Conservation (phyloP, 768 basidiomycete genomes). For the Solioccasus polychromus region DNA sequence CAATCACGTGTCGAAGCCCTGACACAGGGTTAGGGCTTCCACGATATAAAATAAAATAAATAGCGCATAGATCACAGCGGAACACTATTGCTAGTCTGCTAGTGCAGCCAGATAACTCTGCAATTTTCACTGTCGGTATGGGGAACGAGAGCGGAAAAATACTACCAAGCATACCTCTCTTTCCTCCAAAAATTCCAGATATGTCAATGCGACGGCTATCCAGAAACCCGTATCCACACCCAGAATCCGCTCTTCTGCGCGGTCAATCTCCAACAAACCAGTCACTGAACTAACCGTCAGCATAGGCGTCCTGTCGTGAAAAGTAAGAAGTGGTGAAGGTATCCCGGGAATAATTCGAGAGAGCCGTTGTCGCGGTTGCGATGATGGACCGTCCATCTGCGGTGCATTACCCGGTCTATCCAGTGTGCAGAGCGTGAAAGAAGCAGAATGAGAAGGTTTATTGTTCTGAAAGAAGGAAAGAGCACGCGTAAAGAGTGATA, state of each 20-base stretch:
- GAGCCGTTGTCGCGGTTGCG: conserved; percentile 20
- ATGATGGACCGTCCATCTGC: conserved; percentile 19
- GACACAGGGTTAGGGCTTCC: conserved; percentile 11
- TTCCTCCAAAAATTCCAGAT: conserved; percentile 74
- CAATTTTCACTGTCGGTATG: conserved; percentile 6
- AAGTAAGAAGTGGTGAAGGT: conserved; percentile 54
- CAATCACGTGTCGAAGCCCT: conserved; percentile 20
- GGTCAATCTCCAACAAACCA: conserved; percentile 64
- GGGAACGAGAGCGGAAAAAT: not conserved
- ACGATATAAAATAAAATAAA: not conserved
- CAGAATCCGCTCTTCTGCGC: conserved; percentile 49
- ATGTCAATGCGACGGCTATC: conserved; percentile 71
- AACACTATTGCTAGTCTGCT: conserved; percentile 34
- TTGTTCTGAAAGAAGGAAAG: conserved; percentile 46
- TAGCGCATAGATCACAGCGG: conserved; percentile 10
- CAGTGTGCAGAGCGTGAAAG: conserved; percentile 49
- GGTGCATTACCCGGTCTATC: conserved; percentile 16
- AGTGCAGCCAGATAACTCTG: conserved; percentile 59
- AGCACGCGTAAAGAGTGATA: conserved; percentile 50
- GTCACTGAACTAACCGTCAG: conserved; percentile 55
- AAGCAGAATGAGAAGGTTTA: conserved; percentile 56
- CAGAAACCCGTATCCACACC: conserved; percentile 79
- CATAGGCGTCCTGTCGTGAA: conserved; percentile 71
- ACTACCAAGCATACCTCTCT: conserved; percentile 63
- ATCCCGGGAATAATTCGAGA: conserved; percentile 23